Evolutionary conservation across 2,329 filamentous ascomycete genomes (phyloP).

Genomic region (Fusarium begoniae): DNA sequence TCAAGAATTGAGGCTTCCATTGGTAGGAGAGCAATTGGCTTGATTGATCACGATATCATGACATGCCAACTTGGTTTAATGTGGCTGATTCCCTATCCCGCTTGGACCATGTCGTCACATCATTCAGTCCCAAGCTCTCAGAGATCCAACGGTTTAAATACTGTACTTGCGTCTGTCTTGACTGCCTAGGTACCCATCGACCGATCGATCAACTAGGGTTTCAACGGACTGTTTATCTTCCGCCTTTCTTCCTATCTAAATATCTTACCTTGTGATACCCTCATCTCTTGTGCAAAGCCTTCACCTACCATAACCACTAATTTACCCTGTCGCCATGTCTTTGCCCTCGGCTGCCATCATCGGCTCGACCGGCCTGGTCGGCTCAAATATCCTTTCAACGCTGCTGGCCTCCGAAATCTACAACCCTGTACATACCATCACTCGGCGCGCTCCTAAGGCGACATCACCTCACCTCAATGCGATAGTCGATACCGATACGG

Average conservation of each 20-base stretch:
- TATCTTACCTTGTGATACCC: neutral
- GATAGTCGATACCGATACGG: conserved; percentile 72
- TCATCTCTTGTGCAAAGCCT: neutral
- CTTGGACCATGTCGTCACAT: conserved; percentile 7
- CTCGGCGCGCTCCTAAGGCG: conserved; percentile 69
- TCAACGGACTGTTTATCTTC: neutral
- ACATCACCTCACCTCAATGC: conserved; percentile 67
- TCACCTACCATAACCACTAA: neutral
- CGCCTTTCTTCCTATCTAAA: neutral
- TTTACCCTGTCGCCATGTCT: conserved; percentile 38
- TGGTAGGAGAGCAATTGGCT: neutral
- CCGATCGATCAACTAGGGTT: neutral
- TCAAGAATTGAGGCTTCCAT: too few species aligned
- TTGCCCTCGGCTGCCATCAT: conserved; percentile 61
- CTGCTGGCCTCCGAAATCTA: conserved; percentile 65
- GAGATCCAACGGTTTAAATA: neutral
- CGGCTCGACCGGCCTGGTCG: conserved; percentile 74
- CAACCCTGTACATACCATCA: conserved; percentile 68
- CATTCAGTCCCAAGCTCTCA: neutral
- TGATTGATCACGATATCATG: neutral
- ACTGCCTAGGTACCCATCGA: neutral
- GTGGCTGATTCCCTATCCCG: conserved; percentile 1
- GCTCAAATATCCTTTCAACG: conserved; percentile 77
- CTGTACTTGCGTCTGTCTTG: neutral
- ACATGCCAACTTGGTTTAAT: neutral